Evolutionary conservation across 768 basidiomycete species (phyloP), one percentile per base, ranked within the genome.

Genomic region (Boletus huronensis): DNA sequence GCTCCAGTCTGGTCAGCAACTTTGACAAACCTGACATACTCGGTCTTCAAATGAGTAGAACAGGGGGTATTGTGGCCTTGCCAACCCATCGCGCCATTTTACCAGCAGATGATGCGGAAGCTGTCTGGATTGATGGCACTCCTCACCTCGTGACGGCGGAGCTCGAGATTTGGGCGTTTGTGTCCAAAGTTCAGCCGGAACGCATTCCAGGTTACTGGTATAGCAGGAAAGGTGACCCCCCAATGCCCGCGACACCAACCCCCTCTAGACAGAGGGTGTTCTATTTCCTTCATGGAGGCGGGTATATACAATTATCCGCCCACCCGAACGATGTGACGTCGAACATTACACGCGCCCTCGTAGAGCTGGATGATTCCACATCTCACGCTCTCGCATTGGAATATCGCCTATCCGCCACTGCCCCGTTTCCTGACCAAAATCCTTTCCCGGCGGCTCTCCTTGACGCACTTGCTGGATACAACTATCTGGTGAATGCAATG

Each of bases 371-470:
- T 38, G 65, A 72, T 39, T 56, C 72, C 13, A 65, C 83, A n/a
- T 66, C 73, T 28, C 80, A 84, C 39, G 71, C 75, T 5, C 79
- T 88, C 62, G 78, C 79, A 13, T 61, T 89, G 45, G 90, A 91
- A 69, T 93, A 93, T 68, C 84, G 89, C 6, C 78, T 86, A 41
- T 81, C 82, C 36, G 71, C 81, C 6, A 65, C 70, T 13, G 65
- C 72, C 46, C 77, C 81, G 26, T 71, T 71, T 62, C 56, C 64
- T 28, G 68, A 74, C 13, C 70, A 70, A 5, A 75, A 84, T 56
- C 79, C 88, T 8, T 93, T 93, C 74, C 90, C 90, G 0, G 75
- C 85, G 0, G 87, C 87, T 19, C 74, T 93, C 0, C 71, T 93
- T 14, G 90, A 93, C 63, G 83, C 82, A 3, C 70, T 92, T 10